Conservation (phyloP, 345 rosid species). For the Corchorus olitorius region DNA sequence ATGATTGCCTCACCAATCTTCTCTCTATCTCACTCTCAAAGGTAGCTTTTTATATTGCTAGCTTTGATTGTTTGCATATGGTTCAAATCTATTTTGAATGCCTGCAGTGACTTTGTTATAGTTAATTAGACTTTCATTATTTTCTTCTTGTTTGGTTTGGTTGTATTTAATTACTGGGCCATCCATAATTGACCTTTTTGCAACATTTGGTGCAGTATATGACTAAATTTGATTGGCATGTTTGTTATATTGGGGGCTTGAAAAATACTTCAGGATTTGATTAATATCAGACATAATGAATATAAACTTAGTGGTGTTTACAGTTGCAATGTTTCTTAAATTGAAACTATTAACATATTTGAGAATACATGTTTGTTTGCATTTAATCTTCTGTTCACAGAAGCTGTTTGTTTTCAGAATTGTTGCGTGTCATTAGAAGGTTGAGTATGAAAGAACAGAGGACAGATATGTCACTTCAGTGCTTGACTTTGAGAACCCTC, state of each 20-base stretch:
- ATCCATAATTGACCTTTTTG: background rate
- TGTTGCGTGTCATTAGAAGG: conserved; percentile 72
- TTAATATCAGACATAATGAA: background rate
- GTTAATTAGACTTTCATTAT: background rate
- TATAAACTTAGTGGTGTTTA: background rate
- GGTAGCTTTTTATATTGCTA: background rate
- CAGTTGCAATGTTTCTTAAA: conserved; percentile 1
- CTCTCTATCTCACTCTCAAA: background rate
- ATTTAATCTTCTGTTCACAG: conserved; percentile 12
- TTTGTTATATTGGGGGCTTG: conserved; percentile 12
- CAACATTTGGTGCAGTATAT: conserved; percentile 11
- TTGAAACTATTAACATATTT: conserved; percentile 1
- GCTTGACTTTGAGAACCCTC: conserved; percentile 58
- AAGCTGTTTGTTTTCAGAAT: conserved; percentile 47
- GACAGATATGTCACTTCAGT: conserved; percentile 57
- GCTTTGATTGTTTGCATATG: background rate
- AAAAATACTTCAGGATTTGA: background rate
- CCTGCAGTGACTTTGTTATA: background rate
- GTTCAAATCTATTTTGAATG: conserved; percentile 1
- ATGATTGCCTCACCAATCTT: background rate
- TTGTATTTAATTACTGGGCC: conserved; percentile 3
- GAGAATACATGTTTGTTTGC: conserved; percentile 10
- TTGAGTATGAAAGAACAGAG: conserved; percentile 62
- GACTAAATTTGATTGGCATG: background rate
- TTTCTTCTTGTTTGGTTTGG: background rate